Base-by-base conservation (phyloP, 1,284 basidiomycete species). In the Meira nashicola region DNA sequence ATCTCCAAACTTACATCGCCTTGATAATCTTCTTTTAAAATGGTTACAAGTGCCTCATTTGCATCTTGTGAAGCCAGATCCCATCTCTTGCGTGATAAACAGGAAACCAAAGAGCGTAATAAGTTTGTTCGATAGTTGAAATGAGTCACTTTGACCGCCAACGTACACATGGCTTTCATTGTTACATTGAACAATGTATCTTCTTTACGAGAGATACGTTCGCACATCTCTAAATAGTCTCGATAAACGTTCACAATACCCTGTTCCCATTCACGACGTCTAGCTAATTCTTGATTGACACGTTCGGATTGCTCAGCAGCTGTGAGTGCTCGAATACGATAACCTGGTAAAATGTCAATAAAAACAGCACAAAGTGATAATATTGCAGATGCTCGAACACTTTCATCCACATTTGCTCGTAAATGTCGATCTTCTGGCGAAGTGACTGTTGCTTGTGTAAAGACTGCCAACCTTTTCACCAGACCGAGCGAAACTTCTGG, bases 91-190 rank as follows among this genome's bases (percentile, higher is more conserved):
- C 86, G 86, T 69, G 92, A 94, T 57, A 99, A 80, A 15, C 86
- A 85, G 54, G 88, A 86, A 17, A 98, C 86, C 51, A 98, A 82
- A 54, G 88, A 87, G 60, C 86, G 87, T 84, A 96, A 90, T 67
- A 99, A 84, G 80, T 98, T 97, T 67, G 86, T 83, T 53, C 90
- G 86, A 80, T 95, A 99, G 82, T 99, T 99, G 84, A 99, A 99
- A 80, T 99, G 93, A 10, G 91, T 89, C 63, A 87, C 86, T 66
- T 90, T 86, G 19, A 83, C 83, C 11, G 93, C 82, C 47, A 98
- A 83, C 2, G 88, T 88, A 78, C 91, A 93, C 83, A 98, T 87
- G 77, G 88, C 90, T 74, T 85, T 87, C 51, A 98, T 82, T 39
- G 88, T 85, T 1, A 87, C 81, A 39, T 49, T 49, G 53, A 60